phyloP scores from a whole-genome alignment of 2,329 filamentous ascomycete genomes.

The Aspergillus tamarii region DNA sequence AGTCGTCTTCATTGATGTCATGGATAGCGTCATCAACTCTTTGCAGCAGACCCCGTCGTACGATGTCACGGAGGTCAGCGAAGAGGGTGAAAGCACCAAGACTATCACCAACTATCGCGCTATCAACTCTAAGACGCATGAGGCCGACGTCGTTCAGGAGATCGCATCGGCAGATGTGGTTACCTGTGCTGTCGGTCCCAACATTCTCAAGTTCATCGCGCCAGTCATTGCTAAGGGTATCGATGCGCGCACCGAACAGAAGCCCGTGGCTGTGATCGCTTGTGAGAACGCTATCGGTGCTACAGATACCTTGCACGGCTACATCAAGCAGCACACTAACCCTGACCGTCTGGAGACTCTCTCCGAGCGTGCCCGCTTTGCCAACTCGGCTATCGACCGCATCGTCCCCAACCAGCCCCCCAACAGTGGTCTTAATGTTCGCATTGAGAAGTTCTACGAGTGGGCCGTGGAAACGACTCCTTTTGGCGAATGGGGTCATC shows the following conservation, averaged over 20 bases:
- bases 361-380: slow-evolving; percentile 78
- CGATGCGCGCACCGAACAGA: slow-evolving; percentile 66
- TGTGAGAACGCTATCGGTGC: slow-evolving; percentile 98
- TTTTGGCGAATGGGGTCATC: slow-evolving; percentile 71
- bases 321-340: slow-evolving; percentile 79
- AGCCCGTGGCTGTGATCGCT: slow-evolving; percentile 87
- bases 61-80: slow-evolving; percentile 89
- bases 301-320: slow-evolving; percentile 80
- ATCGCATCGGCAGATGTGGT: slow-evolving; percentile 87
- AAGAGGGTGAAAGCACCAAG: slow-evolving; percentile 77
- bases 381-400: slow-evolving; percentile 97
- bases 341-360: slow-evolving; percentile 69
- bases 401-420: slow-evolving; percentile 91
- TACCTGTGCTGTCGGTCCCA: slow-evolving; percentile 95
- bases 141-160: slow-evolving; percentile 78
- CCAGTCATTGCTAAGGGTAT: slow-evolving; percentile 95
- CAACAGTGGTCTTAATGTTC: slow-evolving; percentile 82
- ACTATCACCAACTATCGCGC: slow-evolving; percentile 94
- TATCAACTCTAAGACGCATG: slow-evolving; percentile 89
- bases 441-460: slow-evolving; percentile 98
- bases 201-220: slow-evolving; percentile 94
- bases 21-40: slow-evolving; percentile 76
- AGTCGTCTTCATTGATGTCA: slow-evolving; percentile 94
- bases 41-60: slow-evolving; percentile 79
- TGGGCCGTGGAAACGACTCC: slow-evolving; percentile 93